Conservation (phyloP, 768 basidiomycete species). For the Suillus placidus region DNA sequence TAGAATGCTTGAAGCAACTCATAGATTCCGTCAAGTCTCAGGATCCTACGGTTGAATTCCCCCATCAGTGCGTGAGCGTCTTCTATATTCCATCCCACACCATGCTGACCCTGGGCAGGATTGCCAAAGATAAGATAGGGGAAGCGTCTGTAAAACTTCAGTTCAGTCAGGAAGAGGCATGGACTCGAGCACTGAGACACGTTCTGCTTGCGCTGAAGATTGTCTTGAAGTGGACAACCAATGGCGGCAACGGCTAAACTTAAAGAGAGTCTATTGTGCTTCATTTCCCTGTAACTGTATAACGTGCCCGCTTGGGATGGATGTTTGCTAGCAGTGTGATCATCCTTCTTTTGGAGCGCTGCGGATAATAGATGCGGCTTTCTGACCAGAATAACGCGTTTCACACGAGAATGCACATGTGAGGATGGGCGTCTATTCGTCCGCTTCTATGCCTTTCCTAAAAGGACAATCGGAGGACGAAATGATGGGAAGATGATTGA, state of each 20-base stretch:
- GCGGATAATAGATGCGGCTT: neutral
- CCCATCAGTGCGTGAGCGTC: constrained; percentile 73
- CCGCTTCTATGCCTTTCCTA: neutral
- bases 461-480: neutral
- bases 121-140: constrained; percentile 93
- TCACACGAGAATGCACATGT: neutral
- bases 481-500: neutral
- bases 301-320: neutral
- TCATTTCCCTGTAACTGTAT: neutral
- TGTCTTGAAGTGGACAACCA: constrained; percentile 84
- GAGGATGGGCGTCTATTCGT: neutral
- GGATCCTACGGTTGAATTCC: constrained; percentile 74
- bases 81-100: neutral
- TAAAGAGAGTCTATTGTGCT: constrained; percentile 15
- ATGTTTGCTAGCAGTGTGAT: constrained; percentile 22
- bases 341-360: constrained; percentile 9
- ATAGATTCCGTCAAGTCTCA: constrained; percentile 83
- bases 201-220: constrained; percentile 89
- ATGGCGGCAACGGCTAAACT: constrained; percentile 70
- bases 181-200: constrained; percentile 92
- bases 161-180: constrained; percentile 93
- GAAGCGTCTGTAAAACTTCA: constrained; percentile 93
- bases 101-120: constrained; percentile 44
- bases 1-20: constrained; percentile 92
- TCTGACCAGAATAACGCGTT: neutral